phyloP scores from a whole-genome alignment of 2,329 filamentous ascomycete species.

The Alternaria longipes region DNA sequence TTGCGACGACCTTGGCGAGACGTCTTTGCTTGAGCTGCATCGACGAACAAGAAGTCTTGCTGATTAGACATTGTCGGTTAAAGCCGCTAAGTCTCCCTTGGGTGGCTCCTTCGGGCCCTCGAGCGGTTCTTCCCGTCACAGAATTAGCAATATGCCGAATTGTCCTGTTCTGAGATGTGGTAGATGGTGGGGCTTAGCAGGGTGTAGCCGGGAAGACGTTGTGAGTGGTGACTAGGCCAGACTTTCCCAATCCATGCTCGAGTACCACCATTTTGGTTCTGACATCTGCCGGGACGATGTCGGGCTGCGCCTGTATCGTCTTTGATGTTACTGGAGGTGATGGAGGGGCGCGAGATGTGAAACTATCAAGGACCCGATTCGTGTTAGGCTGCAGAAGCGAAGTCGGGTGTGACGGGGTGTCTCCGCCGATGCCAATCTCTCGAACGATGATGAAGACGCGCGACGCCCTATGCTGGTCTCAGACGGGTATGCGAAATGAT shows the following conservation, averaged over 20 bases:
- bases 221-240: constrained; percentile 32
- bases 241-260: constrained; percentile 39
- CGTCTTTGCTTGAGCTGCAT: constrained; percentile 49
- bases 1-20: constrained; percentile 51
- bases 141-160: constrained; percentile 28
- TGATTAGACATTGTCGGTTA: constrained; percentile 37
- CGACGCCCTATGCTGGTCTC: constrained; percentile 12
- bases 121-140: constrained; percentile 37
- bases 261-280: constrained; percentile 41
- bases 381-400: constrained; percentile 42
- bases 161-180: constrained; percentile 30
- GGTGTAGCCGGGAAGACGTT: constrained; percentile 29
- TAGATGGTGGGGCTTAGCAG: constrained; percentile 36
- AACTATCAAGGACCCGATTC: constrained; percentile 49
- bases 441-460: constrained; percentile 12
- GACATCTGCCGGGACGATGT: constrained; percentile 28
- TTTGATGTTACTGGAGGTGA: constrained; percentile 30
- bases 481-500: constrained; percentile 21
- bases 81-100: constrained; percentile 24
- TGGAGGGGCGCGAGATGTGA: constrained; percentile 41
- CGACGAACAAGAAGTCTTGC: constrained; percentile 52
- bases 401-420: constrained; percentile 28
- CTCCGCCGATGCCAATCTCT: constrained; percentile 32
- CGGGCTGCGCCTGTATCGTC: constrained; percentile 37
- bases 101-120: constrained; percentile 35